A percentile compares a stretch with the other conserved stretches of the same genome.
Conservation (phyloP, 768 basidiomycete species). For the Postia placenta region DNA sequence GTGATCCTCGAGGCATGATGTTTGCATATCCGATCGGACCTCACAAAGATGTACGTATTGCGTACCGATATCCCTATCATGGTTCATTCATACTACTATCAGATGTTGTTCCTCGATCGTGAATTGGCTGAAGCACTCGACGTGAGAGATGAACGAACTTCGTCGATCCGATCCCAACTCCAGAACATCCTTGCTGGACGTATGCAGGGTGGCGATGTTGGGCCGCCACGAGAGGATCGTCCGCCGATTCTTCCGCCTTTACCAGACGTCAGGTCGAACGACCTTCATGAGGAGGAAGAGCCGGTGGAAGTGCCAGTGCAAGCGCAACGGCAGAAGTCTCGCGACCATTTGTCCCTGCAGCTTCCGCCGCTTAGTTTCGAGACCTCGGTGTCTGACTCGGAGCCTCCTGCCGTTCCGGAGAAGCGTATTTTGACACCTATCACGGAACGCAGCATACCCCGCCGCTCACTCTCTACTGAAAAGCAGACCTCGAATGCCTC, state of each 20-base stretch:
- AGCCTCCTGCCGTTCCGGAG: slow-evolving; percentile 6
- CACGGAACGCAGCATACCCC: slow-evolving; percentile 42
- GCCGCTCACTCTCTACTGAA: slow-evolving; percentile 10
- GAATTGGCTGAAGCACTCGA: slow-evolving; percentile 76
- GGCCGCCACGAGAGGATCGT: slow-evolving; percentile 3
- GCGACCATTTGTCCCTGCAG: slow-evolving; percentile 30
- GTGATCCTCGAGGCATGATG: slow-evolving; percentile 78
- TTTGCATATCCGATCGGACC: slow-evolving; percentile 91
- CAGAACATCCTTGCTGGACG: slow-evolving; percentile 57
- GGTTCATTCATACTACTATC: background rate
- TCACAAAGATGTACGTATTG: slow-evolving; percentile 63
- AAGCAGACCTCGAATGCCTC: slow-evolving; percentile 4
- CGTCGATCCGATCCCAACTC: slow-evolving; percentile 56
- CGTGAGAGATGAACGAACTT: slow-evolving; percentile 72
- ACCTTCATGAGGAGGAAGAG: background rate
- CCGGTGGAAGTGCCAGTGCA: background rate
- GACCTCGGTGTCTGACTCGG: slow-evolving; percentile 6
- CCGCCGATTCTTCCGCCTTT: slow-evolving; percentile 23
- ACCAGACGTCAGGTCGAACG: slow-evolving; percentile 11
- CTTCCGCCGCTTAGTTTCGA: slow-evolving; percentile 59
- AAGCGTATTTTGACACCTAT: slow-evolving; percentile 55
- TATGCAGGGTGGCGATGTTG: slow-evolving; percentile 38
- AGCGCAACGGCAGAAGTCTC: slow-evolving; percentile 10
- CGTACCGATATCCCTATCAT: no score
- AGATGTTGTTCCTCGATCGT: slow-evolving; percentile 86